A percentile compares a stretch with the other conserved stretches of the same genome.
phyloP scores from a whole-genome alignment of 108 stramenopile genomes.

The Cyclotella atomus region DNA sequence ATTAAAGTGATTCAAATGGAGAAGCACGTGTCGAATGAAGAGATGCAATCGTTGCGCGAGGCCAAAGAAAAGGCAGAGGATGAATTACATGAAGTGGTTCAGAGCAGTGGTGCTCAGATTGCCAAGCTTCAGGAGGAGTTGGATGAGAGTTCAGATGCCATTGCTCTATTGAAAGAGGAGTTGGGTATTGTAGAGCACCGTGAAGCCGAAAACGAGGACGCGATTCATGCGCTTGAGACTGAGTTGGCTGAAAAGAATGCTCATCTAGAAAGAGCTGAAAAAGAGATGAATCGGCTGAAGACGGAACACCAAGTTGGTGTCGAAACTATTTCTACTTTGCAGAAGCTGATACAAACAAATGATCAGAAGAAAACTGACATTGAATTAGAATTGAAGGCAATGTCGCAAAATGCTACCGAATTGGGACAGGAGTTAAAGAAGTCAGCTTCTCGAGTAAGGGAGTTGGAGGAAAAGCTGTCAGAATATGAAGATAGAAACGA shows the following conservation, averaged over 20 bases:
- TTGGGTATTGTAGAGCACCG: slow-evolving; percentile 36
- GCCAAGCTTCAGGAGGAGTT: slow-evolving; percentile 30
- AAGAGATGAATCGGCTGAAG: not conserved
- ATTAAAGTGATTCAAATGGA: slow-evolving; percentile 28
- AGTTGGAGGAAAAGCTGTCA: slow-evolving; percentile 25
- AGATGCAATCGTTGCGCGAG: slow-evolving; percentile 21
- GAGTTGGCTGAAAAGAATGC: slow-evolving; percentile 22
- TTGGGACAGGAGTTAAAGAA: slow-evolving; percentile 3
- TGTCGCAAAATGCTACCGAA: slow-evolving; percentile 2
- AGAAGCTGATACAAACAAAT: slow-evolving; percentile 29
- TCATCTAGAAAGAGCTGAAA: slow-evolving; percentile 2
- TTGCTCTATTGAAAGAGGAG: slow-evolving; percentile 35
- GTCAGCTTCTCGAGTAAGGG: not conserved
- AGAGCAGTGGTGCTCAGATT: not conserved
- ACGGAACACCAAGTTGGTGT: slow-evolving; percentile 34
- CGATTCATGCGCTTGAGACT: slow-evolving; percentile 8
- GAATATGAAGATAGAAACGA: slow-evolving; percentile 25
- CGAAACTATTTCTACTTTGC: slow-evolving; percentile 30
- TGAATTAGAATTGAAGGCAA: slow-evolving; percentile 35
- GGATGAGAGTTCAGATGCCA: slow-evolving; percentile 46
- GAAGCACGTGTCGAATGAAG: slow-evolving; percentile 31
- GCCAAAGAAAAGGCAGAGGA: slow-evolving; percentile 12
- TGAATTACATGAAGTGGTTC: slow-evolving; percentile 1
- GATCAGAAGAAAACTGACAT: slow-evolving; percentile 23
- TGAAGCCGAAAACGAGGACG: not conserved